phyloP scores from a whole-genome alignment of 306 rosid species.

The Hylodesmum podocarpum region DNA sequence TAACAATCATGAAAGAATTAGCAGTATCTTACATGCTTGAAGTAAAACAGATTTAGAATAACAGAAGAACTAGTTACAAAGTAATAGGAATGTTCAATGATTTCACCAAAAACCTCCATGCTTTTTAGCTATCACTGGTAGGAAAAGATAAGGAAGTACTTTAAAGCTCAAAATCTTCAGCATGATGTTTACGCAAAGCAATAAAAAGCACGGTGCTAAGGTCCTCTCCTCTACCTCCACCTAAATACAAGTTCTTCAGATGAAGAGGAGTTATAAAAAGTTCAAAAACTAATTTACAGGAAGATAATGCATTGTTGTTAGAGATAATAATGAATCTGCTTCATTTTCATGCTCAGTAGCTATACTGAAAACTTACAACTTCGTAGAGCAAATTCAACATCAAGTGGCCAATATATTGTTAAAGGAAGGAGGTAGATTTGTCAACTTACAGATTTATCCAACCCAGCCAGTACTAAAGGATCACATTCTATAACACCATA shows the following conservation, averaged over 20 bases:
- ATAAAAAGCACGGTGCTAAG: not conserved
- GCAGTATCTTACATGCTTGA: conserved; percentile 18
- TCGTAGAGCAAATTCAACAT: not conserved
- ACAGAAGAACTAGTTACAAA: not conserved
- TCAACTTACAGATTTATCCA: conserved; percentile 72
- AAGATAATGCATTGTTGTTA: not conserved
- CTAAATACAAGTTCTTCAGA: not conserved
- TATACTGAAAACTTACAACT: not conserved
- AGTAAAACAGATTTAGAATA: conserved; percentile 6
- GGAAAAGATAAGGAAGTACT: conserved; percentile 7
- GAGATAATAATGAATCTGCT: conserved; percentile 4
- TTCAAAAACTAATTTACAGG: not conserved
- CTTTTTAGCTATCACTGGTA: not conserved
- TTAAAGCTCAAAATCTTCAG: not conserved
- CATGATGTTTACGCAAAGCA: not conserved
- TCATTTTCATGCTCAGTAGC: not conserved
- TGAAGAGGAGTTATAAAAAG: not conserved
- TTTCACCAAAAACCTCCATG: conserved; percentile 3
- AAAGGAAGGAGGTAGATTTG: not conserved
- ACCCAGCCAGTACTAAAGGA: conserved; percentile 67
- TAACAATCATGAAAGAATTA: not conserved
- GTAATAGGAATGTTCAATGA: not conserved
- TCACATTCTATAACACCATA: conserved; percentile 82
- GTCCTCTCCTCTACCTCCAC: not conserved
- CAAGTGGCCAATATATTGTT: not conserved